Percentiles rank a stretch among this genome's conserved stretches.
Conservation (phyloP, 768 basidiomycete species). For the Fibroporia radiculosa region DNA sequence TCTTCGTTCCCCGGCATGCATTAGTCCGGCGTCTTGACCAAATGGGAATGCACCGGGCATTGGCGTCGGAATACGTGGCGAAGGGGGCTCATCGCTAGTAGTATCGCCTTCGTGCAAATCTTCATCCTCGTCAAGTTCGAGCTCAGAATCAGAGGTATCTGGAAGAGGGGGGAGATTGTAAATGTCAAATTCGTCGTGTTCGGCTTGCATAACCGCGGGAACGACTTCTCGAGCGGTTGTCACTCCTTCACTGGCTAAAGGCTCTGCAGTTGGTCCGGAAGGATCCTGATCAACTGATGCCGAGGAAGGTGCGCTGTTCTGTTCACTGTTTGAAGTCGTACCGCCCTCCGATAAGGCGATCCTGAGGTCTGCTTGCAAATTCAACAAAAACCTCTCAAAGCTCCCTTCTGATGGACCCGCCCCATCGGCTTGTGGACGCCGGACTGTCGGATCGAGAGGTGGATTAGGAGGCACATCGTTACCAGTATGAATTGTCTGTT, state of each 20-base stretch:
- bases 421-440: no score
- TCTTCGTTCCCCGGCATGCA: slow-evolving; percentile 21
- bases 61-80: slow-evolving; percentile 19
- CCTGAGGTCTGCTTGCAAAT: slow-evolving; percentile 69
- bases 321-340: background rate
- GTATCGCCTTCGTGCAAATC: slow-evolving; percentile 21
- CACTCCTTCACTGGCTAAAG: background rate
- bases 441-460: background rate
- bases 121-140: slow-evolving; percentile 22
- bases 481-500: background rate
- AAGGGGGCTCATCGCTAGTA: slow-evolving; percentile 10
- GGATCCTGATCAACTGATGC: background rate
- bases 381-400: slow-evolving; percentile 76
- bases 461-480: background rate
- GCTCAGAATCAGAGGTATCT: slow-evolving; percentile 30
- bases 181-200: background rate
- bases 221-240: background rate
- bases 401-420: slow-evolving; percentile 48
- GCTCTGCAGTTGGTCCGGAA: background rate
- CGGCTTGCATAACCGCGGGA: background rate
- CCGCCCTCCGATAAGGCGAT: slow-evolving; percentile 42
- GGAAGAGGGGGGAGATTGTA: slow-evolving; percentile 25
- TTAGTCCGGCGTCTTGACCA: background rate
- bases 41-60: slow-evolving; percentile 14
- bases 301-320: background rate